These are phyloP conservation scores for Serpula lacrymans DNA, from an alignment of 768 basidiomycete genomes.

Conservation along the genomic window DNA sequence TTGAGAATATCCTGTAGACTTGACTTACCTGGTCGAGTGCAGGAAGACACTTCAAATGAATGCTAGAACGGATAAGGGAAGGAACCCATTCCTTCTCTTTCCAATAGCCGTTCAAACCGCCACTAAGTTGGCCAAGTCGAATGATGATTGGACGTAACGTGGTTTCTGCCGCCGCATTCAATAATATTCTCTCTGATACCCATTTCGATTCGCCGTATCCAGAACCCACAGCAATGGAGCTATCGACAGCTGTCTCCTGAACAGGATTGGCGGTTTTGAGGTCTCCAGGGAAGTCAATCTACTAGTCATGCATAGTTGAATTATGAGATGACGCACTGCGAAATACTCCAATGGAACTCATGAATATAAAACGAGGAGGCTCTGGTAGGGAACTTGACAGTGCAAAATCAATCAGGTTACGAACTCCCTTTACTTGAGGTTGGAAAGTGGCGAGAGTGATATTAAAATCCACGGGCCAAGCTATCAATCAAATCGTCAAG, in stretches of 20 bases:
- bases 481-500: too few relatives aligned
- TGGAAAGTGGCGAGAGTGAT: constrained; percentile 28
- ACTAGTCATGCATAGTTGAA: too few relatives aligned
- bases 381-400: constrained; percentile 23
- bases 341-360: constrained; percentile 28
- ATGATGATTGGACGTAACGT: constrained; percentile 26
- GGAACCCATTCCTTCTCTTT: constrained; percentile 37
- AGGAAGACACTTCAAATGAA: constrained; percentile 17
- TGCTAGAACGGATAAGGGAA: constrained; percentile 22
- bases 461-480: constrained; percentile 41
- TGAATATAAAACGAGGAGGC: constrained; percentile 31
- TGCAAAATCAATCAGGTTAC: constrained; percentile 35
- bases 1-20: too few relatives aligned
- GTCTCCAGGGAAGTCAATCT: too few relatives aligned
- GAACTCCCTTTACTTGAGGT: constrained; percentile 21
- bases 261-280: too few relatives aligned
- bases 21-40: constrained; percentile 16
- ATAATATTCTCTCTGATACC: constrained; percentile 37
- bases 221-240: constrained; percentile 34
- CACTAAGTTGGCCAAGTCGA: constrained; percentile 37
- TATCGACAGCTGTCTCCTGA: too few relatives aligned
- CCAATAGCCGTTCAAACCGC: constrained; percentile 36
- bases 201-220: constrained; percentile 51
- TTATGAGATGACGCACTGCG: constrained; percentile 6
- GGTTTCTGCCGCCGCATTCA: too few relatives aligned